phyloP scores from a whole-genome alignment of 1,284 basidiomycete species.

The Lignosus rhinocerotis region DNA sequence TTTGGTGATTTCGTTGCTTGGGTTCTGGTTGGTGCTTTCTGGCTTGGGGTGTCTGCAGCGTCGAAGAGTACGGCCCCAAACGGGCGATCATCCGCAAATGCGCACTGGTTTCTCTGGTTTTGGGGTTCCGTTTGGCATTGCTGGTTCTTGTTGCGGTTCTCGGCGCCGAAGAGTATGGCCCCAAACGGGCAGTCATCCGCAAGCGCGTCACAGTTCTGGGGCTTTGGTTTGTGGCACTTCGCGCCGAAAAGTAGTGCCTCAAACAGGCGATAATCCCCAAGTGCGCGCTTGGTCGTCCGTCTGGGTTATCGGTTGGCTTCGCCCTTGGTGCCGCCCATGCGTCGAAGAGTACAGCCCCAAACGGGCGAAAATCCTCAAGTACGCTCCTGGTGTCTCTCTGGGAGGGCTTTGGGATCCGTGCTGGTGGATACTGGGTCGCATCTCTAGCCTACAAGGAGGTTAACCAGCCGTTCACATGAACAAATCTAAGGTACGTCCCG shows the following conservation, averaged over 20 bases:
- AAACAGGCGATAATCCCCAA: not conserved
- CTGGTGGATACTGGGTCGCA: too few species aligned
- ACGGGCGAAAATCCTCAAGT: not conserved
- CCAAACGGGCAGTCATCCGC: not conserved
- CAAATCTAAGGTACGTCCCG: not conserved
- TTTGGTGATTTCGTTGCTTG: not conserved
- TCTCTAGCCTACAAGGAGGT: not conserved
- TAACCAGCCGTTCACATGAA: not conserved
- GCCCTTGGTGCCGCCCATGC: not conserved
- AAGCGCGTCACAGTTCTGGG: not conserved
- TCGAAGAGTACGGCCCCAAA: not conserved
- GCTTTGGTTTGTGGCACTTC: not conserved
- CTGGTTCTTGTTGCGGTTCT: too few species aligned
- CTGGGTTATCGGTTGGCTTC: not conserved
- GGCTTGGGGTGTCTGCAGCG: not conserved
- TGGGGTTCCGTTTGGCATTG: not conserved
- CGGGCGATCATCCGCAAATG: not conserved
- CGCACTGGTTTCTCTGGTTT: not conserved
- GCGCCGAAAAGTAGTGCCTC: not conserved
- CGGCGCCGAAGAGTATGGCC: not conserved
- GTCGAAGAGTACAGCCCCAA: not conserved
- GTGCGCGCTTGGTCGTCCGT: too few species aligned
- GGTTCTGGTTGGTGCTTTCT: not conserved
- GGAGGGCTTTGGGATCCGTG: too few species aligned
- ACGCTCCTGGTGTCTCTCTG: too few species aligned